A percentile compares a stretch with the other conserved stretches of the same genome.
Conservation (phyloP, 192 early-diverging fungal species). For the Coemansia reversa region DNA sequence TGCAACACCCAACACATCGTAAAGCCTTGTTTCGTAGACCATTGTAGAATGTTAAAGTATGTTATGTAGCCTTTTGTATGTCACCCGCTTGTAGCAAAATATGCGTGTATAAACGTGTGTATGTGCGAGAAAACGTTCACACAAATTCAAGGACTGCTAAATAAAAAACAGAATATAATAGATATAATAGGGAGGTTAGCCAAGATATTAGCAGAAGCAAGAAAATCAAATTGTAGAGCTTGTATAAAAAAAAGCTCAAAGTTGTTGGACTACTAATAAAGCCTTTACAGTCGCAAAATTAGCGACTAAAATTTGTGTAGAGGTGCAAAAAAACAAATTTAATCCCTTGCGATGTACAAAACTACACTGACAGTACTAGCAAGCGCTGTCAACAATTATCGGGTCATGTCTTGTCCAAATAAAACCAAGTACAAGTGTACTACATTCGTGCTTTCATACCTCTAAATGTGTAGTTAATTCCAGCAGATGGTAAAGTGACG, state of each 20-base stretch:
- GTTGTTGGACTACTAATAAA: background rate
- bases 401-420: background rate
- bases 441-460: background rate
- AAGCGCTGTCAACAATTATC: background rate
- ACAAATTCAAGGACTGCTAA: background rate
- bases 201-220: background rate
- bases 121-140: background rate
- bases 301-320: background rate
- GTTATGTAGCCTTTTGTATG: background rate
- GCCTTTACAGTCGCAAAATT: background rate
- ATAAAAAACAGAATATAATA: background rate
- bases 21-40: constrained; percentile 84
- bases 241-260: background rate
- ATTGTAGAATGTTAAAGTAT: constrained; percentile 10
- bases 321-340: background rate
- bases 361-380: background rate
- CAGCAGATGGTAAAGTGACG: background rate
- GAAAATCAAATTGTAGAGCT: background rate
- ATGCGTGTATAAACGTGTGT: background rate
- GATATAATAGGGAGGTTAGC: background rate
- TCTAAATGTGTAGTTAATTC: background rate
- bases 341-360: background rate
- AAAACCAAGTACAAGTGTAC: background rate
- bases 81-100: background rate
- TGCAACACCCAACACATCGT: constrained; percentile 84